phyloP scores from a whole-genome alignment of 2,329 filamentous ascomycete species.

The Neocucurbitaria cava region DNA sequence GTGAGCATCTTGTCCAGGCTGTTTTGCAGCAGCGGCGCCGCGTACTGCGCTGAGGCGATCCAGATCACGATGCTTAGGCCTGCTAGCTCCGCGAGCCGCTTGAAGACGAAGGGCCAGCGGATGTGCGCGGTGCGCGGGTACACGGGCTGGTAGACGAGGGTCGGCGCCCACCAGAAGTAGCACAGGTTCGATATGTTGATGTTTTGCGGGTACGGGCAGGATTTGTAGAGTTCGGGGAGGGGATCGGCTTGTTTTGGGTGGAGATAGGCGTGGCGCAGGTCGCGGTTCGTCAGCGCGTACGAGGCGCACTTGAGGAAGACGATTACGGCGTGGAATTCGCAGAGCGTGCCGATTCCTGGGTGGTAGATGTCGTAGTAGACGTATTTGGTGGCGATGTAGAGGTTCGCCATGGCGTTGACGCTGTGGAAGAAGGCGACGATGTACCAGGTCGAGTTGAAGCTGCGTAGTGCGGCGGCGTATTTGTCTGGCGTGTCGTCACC shows the following conservation, averaged over 20 bases:
- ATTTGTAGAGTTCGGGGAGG: conserved; percentile 80
- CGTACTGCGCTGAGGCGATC: conserved; percentile 94
- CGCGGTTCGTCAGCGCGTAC: conserved; percentile 95
- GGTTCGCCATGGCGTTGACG: conserved; percentile 81
- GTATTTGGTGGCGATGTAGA: conserved; percentile 79
- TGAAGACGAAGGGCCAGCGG: conserved; percentile 86
- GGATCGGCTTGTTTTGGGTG: conserved; percentile 75
- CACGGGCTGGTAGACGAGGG: conserved; percentile 93
- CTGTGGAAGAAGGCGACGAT: conserved; percentile 81
- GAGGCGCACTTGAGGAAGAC: conserved; percentile 97
- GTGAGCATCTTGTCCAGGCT: conserved; percentile 85
- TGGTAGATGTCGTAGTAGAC: conserved; percentile 94
- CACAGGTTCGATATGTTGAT: conserved; percentile 86
- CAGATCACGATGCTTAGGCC: conserved; percentile 89
- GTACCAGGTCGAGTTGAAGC: conserved; percentile 78
- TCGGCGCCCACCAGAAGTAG: conserved; percentile 99
- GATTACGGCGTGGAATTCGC: conserved; percentile 89
- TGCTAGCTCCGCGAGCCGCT: conserved; percentile 79
- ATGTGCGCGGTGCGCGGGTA: conserved; percentile 86
- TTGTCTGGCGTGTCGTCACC: conserved; percentile 59
- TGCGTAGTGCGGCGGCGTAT: conserved; percentile 65
- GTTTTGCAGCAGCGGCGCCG: conserved; percentile 86
- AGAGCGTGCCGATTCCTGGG: conserved; percentile 89
- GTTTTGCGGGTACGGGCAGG: conserved; percentile 88
- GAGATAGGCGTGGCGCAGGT: conserved; percentile 88